Conservation (phyloP, 2,329 filamentous ascomycete species). For the Fusarium sp. region DNA sequence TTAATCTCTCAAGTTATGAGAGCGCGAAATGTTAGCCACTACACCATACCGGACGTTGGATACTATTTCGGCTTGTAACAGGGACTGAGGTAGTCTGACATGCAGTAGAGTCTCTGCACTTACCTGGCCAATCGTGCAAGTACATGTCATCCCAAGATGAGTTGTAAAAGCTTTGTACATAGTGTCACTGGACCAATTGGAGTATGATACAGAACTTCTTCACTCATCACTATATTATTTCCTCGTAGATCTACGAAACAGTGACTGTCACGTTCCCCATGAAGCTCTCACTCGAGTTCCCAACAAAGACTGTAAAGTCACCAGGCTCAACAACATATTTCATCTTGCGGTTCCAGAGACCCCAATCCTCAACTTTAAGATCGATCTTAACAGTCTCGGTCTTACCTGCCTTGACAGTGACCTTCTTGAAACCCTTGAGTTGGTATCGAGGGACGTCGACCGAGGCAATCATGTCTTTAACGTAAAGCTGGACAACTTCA, state of each 20-base stretch:
- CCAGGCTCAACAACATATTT: slow-evolving; percentile 80
- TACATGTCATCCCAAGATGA: background rate
- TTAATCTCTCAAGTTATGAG: slow-evolving; percentile 42
- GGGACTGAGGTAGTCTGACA: fast-evolving
- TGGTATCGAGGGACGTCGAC: slow-evolving; percentile 73
- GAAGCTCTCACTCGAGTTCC: slow-evolving; percentile 68
- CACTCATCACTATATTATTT: background rate
- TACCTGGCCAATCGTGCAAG: background rate
- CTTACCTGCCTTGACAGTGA: slow-evolving; percentile 68
- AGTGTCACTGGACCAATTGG: background rate
- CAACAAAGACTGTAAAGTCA: slow-evolving; percentile 71
- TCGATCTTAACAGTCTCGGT: slow-evolving; percentile 64
- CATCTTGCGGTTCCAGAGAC: slow-evolving; percentile 70
- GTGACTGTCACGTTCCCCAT: slow-evolving; percentile 67
- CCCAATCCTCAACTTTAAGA: slow-evolving; percentile 66
- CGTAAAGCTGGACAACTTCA: slow-evolving; percentile 76
- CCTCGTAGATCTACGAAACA: slow-evolving; percentile 48
- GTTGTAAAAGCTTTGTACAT: background rate
- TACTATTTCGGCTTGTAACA: background rate
- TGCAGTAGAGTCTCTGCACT: background rate
- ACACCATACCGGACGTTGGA: slow-evolving; percentile 47
- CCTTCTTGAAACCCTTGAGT: slow-evolving; percentile 76
- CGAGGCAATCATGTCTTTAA: slow-evolving; percentile 70
- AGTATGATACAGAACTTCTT: background rate
- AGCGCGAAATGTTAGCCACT: slow-evolving; percentile 51